Evolutionary conservation across 345 rosid species (phyloP), one percentile per base, ranked within the genome.

Genomic region (Ceriops tagal): DNA sequence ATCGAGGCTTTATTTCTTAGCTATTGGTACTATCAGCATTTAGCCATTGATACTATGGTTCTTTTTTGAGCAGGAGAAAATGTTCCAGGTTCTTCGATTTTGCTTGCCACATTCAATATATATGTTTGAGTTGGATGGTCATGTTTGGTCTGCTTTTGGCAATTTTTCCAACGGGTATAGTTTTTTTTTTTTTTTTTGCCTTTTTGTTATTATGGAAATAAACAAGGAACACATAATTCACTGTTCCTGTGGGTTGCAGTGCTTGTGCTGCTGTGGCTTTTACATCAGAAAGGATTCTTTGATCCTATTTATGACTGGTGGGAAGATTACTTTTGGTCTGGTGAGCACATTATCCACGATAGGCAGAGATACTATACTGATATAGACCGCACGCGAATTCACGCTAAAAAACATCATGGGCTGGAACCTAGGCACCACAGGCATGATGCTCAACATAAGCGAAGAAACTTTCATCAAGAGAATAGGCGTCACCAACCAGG

Each of bases 51-150:
- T 35, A 26, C 8, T 51, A 18, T 35, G 7, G 34, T 55, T 10
- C 60, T 77, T 74, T 69, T 68, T 15, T 69, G n/a, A 35, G 57
- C 85, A 89, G 96, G 73, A 79, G 78, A 76, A 89, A 87, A 80
- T 95, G 97, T 78, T 75, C 78, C 11, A 83, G 96, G 37, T 87
- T 89, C 83, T 89, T 95, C 46, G 96, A 93, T 79, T 88, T 93
- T 76, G 75, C 90, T 53, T 95, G 97, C 80, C 99, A 92, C 75
- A 78, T 90, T 73, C 99, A 92, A 59, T 92, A 92, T 68, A 79
- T 92, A 68, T 95, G 99, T 75, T 69, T 92, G 76, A 92, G 97
- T 82, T 95, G 96, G 96, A 70, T 92, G 75, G 82, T 86, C 71
- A 71, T 92, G 78, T 87, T 92, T 57, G 96, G 96, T 39, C 83